phyloP scores from a whole-genome alignment of 192 early-diverging fungal species.

The Diversispora eburnea region DNA sequence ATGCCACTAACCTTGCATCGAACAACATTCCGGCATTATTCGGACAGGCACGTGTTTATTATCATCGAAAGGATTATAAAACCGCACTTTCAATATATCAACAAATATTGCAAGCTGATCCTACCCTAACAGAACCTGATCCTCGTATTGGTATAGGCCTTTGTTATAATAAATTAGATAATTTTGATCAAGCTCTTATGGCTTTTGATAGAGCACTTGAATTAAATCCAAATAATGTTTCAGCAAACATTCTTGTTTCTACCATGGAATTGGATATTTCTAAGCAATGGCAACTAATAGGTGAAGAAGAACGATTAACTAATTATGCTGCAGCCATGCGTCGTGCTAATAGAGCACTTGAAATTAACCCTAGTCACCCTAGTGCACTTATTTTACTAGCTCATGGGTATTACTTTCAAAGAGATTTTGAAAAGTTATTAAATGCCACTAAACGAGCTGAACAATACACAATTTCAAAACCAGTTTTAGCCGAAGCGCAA shows the following conservation, averaged over 20 bases:
- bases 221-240: constrained; percentile 62
- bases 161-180: constrained; percentile 74
- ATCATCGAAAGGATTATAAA: constrained; percentile 57
- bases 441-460: constrained; percentile 10
- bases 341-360: constrained; percentile 50
- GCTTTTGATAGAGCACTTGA: constrained; percentile 70
- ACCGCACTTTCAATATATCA: constrained; percentile 75
- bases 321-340: constrained; percentile 44
- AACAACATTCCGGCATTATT: constrained; percentile 58
- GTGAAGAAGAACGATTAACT: constrained; percentile 40
- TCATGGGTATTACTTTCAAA: constrained; percentile 49
- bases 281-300: constrained; percentile 41
- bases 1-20: constrained; percentile 46
- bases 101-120: constrained; percentile 58
- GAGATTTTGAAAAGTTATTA: constrained; percentile 37
- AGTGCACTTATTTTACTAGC: constrained; percentile 52
- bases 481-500: constrained; percentile 57
- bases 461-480: constrained; percentile 22
- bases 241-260: constrained; percentile 70
- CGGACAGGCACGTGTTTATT: constrained; percentile 60
- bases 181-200: constrained; percentile 59
- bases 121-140: constrained; percentile 57
- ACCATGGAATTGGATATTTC: constrained; percentile 77
- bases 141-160: constrained; percentile 82
- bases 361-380: constrained; percentile 50